These are phyloP conservation scores for Ascochyta clinopodiicola DNA, from an alignment of 2,329 filamentous ascomycete genomes.

Conservation along the genomic window DNA sequence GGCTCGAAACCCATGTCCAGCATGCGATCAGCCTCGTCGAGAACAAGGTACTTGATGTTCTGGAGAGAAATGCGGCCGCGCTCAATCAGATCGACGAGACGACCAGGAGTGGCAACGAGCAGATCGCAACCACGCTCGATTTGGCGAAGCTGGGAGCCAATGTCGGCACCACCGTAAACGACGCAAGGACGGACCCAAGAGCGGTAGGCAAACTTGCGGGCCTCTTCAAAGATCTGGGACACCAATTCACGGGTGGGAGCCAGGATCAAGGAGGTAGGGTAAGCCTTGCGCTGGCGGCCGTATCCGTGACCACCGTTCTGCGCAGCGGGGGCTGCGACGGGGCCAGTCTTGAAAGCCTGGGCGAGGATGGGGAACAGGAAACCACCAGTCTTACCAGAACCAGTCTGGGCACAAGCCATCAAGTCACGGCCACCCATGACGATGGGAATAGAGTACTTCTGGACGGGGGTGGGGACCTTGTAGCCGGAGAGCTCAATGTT, in stretches of 20 bases:
- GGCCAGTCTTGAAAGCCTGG: constrained; percentile 92
- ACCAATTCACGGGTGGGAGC: constrained; percentile 98
- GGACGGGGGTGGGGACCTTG: constrained; percentile 93
- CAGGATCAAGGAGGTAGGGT: constrained; percentile 93
- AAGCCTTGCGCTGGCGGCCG: constrained; percentile 95
- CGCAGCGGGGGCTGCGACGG: constrained; percentile 70
- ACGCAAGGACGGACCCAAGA: constrained; percentile 99
- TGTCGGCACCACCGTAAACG: constrained; percentile 98
- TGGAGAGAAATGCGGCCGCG: constrained; percentile 95
- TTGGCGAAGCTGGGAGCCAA: constrained; percentile 95
- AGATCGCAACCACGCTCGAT: constrained; percentile 98
- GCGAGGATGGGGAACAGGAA: constrained; percentile 99
- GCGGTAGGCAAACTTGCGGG: constrained; percentile 97
- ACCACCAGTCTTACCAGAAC: constrained; percentile 99
- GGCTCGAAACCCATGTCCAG: constrained; percentile 99
- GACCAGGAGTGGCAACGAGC: constrained; percentile 93
- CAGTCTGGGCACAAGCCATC: constrained; percentile 99
- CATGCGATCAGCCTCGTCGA: constrained; percentile 99
- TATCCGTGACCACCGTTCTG: constrained; percentile 70
- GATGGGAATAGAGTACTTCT: constrained; percentile 99
- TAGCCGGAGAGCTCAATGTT: constrained; percentile 97
- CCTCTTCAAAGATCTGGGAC: constrained; percentile 97
- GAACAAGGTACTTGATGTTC: constrained; percentile 99
- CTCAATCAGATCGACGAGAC: constrained; percentile 97
- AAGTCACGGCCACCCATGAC: constrained; percentile 97